These are phyloP conservation scores for Paraphoma sp. DNA, from an alignment of 2,329 filamentous ascomycete species.

Conservation along the genomic window DNA sequence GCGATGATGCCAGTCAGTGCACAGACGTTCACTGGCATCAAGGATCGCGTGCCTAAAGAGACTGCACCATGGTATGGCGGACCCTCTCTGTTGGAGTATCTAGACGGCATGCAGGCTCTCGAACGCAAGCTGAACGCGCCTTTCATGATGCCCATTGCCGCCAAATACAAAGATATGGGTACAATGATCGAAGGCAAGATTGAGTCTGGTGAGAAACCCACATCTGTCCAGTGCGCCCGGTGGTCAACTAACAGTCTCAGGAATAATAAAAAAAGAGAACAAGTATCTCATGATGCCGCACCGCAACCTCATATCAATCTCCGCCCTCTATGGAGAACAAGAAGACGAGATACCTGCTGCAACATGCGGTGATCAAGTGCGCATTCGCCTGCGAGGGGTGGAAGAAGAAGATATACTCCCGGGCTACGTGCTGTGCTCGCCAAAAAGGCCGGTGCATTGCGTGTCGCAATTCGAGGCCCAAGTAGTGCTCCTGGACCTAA, in stretches of 20 bases:
- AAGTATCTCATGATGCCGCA: slow-evolving; percentile 95
- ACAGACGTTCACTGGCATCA: slow-evolving; percentile 84
- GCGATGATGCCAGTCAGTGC: slow-evolving; percentile 97
- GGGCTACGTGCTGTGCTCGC: slow-evolving; percentile 94
- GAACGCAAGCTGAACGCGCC: slow-evolving; percentile 97
- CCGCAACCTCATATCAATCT: slow-evolving; percentile 77
- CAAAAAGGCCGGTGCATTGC: slow-evolving; percentile 90
- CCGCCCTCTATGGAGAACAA: slow-evolving; percentile 91
- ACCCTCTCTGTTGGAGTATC: slow-evolving; percentile 90
- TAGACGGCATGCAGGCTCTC: slow-evolving; percentile 90
- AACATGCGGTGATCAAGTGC: slow-evolving; percentile 93
- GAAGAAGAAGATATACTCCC: slow-evolving; percentile 97
- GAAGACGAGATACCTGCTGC: slow-evolving; percentile 87
- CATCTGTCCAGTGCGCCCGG: neutral
- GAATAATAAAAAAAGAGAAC: slow-evolving; percentile 89
- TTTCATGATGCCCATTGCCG: slow-evolving; percentile 98
- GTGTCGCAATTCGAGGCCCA: slow-evolving; percentile 93
- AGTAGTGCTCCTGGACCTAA: slow-evolving; percentile 92
- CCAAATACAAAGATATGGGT: slow-evolving; percentile 96
- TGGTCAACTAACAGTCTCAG: slow-evolving; percentile 2
- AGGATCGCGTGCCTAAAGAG: slow-evolving; percentile 78
- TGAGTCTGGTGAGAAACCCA: slow-evolving; percentile 66
- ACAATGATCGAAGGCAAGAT: slow-evolving; percentile 98
- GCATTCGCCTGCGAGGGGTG: slow-evolving; percentile 87
- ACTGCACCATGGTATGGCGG: slow-evolving; percentile 84